Evolutionary conservation across 352 stramenopile genomes (phyloP), one percentile per base, ranked within the genome.

Genomic region (Globisporangium megalacanthum): DNA sequence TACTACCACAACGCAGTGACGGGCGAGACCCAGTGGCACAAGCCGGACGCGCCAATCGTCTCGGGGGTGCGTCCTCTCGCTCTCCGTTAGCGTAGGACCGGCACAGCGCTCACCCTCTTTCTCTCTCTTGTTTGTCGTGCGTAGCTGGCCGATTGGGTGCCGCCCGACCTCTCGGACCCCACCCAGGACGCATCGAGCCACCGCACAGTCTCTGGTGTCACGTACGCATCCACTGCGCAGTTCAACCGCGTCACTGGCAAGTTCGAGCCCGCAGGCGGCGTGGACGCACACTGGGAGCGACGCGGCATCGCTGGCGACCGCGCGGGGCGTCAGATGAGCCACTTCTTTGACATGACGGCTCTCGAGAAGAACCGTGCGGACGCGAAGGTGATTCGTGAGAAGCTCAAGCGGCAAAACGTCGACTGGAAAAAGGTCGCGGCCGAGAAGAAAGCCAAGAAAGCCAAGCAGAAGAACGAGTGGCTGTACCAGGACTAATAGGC

Each of bases 1-100:
- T 95, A 92, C 69, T 95, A 92, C 72, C 73, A 92, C 66, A 92
- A 95, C 65, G 65, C 76, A 2, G 69, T 75, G 31, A 94, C 86
- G 11, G 77, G 80, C 7, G 73, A 79, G 47, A 95, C 84, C 4
- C 79, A 93, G 50, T 95, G 84, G 84, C 75, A 75, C 22, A 82
- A 86, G 31, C 86, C 86, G 7, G 80, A 91, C 36, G 79, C 71
- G 0, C 68, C 71, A 2, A 61, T 94, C 56, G 68, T 76, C 11
- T 91, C 85, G 11, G 85, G 79, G 54, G 84, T 94, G 75, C 60
- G 78, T 70, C 1, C n/a, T 15, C 49, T 48, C 42, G 4, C 42
- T 42, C 37, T 48, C 13, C 15, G 20, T 20, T 52, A 6, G 31
- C 20, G 11, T 54, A 25, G 7, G 6, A 13, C 3, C 35, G 6